Evolutionary conservation across 139 green algal genomes (phyloP).

Genomic region (Asterochloris sp.): DNA sequence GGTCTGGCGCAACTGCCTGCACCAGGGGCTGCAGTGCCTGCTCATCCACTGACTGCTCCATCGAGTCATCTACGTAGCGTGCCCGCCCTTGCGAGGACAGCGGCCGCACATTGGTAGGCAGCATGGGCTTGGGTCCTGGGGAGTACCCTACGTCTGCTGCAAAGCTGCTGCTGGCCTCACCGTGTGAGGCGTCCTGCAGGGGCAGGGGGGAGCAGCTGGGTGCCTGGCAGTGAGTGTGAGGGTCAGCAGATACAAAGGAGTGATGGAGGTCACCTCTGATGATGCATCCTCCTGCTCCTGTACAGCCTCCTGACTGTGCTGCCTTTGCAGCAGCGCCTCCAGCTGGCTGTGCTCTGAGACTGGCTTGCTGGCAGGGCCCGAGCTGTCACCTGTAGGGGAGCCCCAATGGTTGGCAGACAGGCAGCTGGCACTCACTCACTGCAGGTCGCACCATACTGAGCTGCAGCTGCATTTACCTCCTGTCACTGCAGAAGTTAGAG

Average conservation of each 20-base stretch:
- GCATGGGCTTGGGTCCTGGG: not conserved
- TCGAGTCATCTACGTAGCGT: slow-evolving; percentile 6
- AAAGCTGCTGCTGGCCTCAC: not conserved
- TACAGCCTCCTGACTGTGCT: not conserved
- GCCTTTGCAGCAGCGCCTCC: not conserved
- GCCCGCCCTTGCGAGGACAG: slow-evolving; percentile 1
- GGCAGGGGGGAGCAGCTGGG: not conserved
- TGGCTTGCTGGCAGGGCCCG: not conserved
- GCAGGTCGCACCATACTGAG: no score
- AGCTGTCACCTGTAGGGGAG: not conserved
- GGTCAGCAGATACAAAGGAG: not conserved
- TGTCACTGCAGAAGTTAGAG: no score
- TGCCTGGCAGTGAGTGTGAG: not conserved
- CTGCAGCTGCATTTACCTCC: no score
- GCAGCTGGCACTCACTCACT: no score
- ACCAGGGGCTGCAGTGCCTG: not conserved
- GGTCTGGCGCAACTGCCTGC: not conserved
- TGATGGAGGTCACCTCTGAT: no score
- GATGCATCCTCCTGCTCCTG: not conserved
- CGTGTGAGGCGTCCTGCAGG: not conserved
- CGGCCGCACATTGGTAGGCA: slow-evolving; percentile 12
- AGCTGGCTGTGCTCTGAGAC: not conserved
- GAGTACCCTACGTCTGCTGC: not conserved
- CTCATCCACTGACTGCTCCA: not conserved
- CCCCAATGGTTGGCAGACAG: no score